phyloP scores from a whole-genome alignment of 495 filamentous ascomycete genomes.

The Xylaria grammica region DNA sequence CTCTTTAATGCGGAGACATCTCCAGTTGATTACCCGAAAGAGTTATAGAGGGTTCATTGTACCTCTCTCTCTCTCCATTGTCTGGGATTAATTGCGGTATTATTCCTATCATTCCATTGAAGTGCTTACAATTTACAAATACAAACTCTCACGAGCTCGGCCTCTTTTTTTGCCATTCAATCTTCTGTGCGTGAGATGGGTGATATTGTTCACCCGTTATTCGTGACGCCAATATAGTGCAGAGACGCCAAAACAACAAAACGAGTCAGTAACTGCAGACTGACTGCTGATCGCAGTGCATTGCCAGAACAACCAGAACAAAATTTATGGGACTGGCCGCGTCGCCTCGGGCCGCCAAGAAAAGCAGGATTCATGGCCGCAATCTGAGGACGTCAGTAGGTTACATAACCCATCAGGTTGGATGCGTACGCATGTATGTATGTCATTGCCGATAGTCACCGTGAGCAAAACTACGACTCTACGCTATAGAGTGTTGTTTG shows the following conservation, averaged over 20 bases:
- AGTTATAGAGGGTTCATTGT: constrained; percentile 15
- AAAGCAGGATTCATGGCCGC: not conserved
- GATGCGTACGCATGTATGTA: constrained; percentile 1
- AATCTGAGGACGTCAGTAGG: constrained; percentile 12
- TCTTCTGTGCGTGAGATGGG: no score
- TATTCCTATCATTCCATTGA: not conserved
- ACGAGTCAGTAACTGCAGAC: constrained; percentile 12
- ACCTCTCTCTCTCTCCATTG: not conserved
- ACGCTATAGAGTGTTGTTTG: no score
- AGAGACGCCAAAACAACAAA: not conserved
- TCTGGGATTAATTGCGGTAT: constrained; percentile 7
- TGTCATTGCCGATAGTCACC: not conserved
- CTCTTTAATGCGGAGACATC: not conserved
- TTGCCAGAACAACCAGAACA: constrained; percentile 2
- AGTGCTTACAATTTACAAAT: not conserved
- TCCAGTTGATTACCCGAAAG: constrained; percentile 7
- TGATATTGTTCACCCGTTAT: no score
- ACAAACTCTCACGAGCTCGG: no score
- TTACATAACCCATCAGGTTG: not conserved
- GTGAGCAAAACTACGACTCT: not conserved
- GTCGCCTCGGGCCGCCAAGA: constrained; percentile 16
- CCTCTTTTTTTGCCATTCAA: no score
- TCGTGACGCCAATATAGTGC: not conserved
- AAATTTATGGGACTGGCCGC: constrained; percentile 11
- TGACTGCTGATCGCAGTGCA: not conserved